Base-by-base conservation (phyloP, 139 green algal genomes). In the Chlorella sp. region DNA sequence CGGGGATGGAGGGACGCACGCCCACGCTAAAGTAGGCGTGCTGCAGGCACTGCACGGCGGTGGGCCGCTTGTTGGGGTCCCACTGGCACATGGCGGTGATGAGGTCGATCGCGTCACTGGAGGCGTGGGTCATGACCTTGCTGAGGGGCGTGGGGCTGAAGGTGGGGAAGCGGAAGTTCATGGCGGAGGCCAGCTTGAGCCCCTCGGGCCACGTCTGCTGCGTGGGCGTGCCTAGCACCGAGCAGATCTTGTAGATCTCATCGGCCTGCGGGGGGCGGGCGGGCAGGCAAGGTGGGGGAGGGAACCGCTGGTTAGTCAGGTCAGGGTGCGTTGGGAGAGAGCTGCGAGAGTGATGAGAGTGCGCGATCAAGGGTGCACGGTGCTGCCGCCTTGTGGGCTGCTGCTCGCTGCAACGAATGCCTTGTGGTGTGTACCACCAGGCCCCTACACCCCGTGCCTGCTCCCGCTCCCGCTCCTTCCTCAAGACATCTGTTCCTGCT, bases 231-330 rank as follows among this genome's bases (percentile, higher is more conserved):
- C 94, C 94, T 77, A 98, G 81, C 33, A 98, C 86, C 35, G 49
- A 78, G 76, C 90, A 95, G 62, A 98, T 96, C 83, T 97, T 96
- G 80, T 93, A 92, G 42, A 98, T 90, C 87, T 98, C 88, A 62
- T 98, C 94, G 1, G 88, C 86, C 88, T 98, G 74, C 23, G 31
- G 55, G 17, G 42, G n/a, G n/a, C n/a, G n/a, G n/a, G n/a, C n/a
- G n/a, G n/a, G n/a, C n/a, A n/a, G n/a, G n/a, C n/a, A n/a, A n/a
- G n/a, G n/a, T n/a, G n/a, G n/a, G n/a, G n/a, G n/a, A n/a, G n/a
- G n/a, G n/a, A n/a, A n/a, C n/a, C n/a, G n/a, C n/a, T n/a, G n/a
- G n/a, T n/a, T n/a, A n/a, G n/a, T n/a, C n/a, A n/a, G n/a, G n/a
- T n/a, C n/a, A n/a, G n/a, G n/a, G n/a, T n/a, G n/a, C n/a, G n/a